These are phyloP conservation scores for Fusarium sp. DNA, from an alignment of 2,329 filamentous ascomycete species.

Conservation along the genomic window DNA sequence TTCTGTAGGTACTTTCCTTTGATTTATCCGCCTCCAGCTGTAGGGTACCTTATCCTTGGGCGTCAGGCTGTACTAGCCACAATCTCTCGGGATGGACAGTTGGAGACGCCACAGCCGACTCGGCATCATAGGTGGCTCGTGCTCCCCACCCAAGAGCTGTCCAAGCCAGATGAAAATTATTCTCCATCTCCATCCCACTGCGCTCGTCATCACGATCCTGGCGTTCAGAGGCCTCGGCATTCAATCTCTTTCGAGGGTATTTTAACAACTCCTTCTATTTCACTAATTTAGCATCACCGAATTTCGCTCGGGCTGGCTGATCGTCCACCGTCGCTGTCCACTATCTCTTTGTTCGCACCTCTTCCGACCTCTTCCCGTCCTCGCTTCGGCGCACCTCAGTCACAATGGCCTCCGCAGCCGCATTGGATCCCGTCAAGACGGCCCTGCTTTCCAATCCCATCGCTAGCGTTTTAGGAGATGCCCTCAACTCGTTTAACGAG, in stretches of 20 bases:
- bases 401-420: constrained; percentile 62
- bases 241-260: constrained; percentile 39
- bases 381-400: constrained; percentile 43
- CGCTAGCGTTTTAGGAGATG: constrained; percentile 75
- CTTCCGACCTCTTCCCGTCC: constrained; percentile 39
- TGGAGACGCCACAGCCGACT: constrained; percentile 26
- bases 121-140: constrained; percentile 46
- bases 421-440: constrained; percentile 64
- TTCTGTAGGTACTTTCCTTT: not conserved
- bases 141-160: constrained; percentile 45
- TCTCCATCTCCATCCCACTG: constrained; percentile 47
- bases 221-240: constrained; percentile 43
- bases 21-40: not conserved
- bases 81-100: constrained; percentile 20
- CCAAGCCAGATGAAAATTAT: constrained; percentile 51
- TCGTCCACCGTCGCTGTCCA: constrained; percentile 31
- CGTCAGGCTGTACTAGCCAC: not conserved
- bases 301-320: constrained; percentile 6
- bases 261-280: constrained; percentile 33
- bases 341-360: constrained; percentile 31
- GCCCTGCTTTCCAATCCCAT: constrained; percentile 81
- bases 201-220: constrained; percentile 49
- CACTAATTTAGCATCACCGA: constrained; percentile 11
- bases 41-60: constrained; percentile 20
- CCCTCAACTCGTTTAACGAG: constrained; percentile 83